Base-by-base conservation (phyloP, 1,284 basidiomycete genomes). In the Cronartium quercuum region DNA sequence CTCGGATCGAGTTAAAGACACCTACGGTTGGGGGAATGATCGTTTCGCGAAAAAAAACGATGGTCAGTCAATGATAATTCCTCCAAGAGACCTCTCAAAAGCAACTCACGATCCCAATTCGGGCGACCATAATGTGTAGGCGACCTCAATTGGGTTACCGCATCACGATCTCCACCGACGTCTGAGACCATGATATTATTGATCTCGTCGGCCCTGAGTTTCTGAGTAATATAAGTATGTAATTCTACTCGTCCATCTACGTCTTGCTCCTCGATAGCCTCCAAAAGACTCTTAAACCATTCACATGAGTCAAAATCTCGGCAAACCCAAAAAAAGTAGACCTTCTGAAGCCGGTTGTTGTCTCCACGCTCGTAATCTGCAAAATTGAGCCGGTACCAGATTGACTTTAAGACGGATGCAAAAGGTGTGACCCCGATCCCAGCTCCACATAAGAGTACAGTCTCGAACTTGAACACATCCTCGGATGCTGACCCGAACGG, bases 381-480 rank as follows among this genome's bases (percentile, higher is more conserved):
- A 66, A 88, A 89, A 83, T 92, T 93, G 88, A 92, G 90, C 64
- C 90, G 88, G 84, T 94, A 94, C 92, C 92, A 94, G 80, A 95
- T 91, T n/a, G 89, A 88, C 83, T 94, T 94, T 76, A 94, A 84
- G 79, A 94, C 92, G 57, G 90, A 91, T 68, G 92, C 92, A 80
- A 94, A 95, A 2, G 92, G 92, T 0, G 92, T 94, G 35, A 94
- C 91, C 79, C 92, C 92, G 77, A 94, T 94, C 82, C 92, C 92
- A 68, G 89, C 83, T 78, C 68, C 75, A 66, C 75, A 66, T 6
- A 75, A 58, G 66, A 65, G 68, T 34, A 76, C 68, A 21, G 51
- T 55, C 42, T 61, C 68, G 21, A 51, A 65, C 64, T 91, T 91
- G 80, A 90, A 84, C 80, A 90, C 92, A 80, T 93, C 91, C 82